Evolutionary conservation across 176 grass and related monocot genomes (phyloP), one percentile per base, ranked within the genome.

Genomic region (Bothriochloa decipiens): DNA sequence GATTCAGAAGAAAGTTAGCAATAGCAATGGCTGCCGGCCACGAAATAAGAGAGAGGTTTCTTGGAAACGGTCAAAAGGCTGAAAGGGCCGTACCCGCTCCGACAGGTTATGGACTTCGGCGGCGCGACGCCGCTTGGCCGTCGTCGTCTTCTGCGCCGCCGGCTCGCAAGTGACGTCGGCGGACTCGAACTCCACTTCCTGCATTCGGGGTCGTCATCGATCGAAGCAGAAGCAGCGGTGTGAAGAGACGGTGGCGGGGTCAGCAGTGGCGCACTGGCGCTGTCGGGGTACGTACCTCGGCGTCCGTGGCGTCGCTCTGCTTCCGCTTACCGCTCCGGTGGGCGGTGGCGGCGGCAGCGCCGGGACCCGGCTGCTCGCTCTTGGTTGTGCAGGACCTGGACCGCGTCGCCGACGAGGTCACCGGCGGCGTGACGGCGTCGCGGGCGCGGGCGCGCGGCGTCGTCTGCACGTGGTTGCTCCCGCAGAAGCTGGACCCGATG

Each of bases 61-160:
- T 32, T 73, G 26, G n/a, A 11, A 3, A 49, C 1, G 12, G n/a
- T 25, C 1, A 25, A 61, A 23, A 60, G n/a, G n/a, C 7, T 25
- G 7, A 4, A 7, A 57, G 53, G 55, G 7, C 22, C 8, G 0
- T 86, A 97, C 95, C 91, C 96, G 89, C 66, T 98, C 92, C 0
- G 92, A 98, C 35, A 95, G 91, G 76, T 98, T 98, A 63, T 98
- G 93, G 36, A 92, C 96, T 65, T 98, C 91, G 41, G 96, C 93
- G 39, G 88, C 89, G 28, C 96, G 89, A 11, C 83, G 89, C 20
- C 96, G 89, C 42, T 94, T 89, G 61, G 70, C 76, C 25, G 87
- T 70, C 7, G 50, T 33, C 49, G 53, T 22, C 75, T 75, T 78
- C 53, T 83, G 64, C 62, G 73, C 46, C 18, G 83, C 47, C 18